A percentile compares a stretch with the other conserved stretches of the same genome.
phyloP scores from a whole-genome alignment of 176 grass and related monocot species.

The Eragrostis curvula region DNA sequence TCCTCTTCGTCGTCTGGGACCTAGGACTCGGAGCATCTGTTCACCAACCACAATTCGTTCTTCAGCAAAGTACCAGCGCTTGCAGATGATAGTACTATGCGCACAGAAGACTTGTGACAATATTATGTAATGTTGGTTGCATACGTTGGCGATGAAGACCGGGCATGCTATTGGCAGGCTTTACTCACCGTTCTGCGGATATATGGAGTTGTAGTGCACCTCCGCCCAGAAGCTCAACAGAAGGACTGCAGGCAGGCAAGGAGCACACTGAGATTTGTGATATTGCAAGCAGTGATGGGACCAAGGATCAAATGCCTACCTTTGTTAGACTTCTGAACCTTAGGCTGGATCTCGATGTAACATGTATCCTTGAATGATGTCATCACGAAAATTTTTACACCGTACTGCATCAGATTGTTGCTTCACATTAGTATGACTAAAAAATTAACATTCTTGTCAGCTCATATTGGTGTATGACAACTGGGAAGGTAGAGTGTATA shows the following conservation, averaged over 20 bases:
- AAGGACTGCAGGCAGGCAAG: slow-evolving; percentile 62
- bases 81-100: neutral
- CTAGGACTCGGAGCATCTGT: slow-evolving; percentile 70
- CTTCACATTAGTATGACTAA: slow-evolving; percentile 42
- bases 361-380: slow-evolving; percentile 99
- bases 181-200: slow-evolving; percentile 85
- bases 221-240: slow-evolving; percentile 99
- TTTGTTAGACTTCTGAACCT: slow-evolving; percentile 93
- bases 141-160: slow-evolving; percentile 39
- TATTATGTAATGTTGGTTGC: slow-evolving; percentile 34
- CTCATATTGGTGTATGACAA: slow-evolving; percentile 23
- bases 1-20: slow-evolving; percentile 70
- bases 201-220: slow-evolving; percentile 99
- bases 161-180: slow-evolving; percentile 32
- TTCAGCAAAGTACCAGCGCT: slow-evolving; percentile 6
- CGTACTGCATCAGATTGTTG: slow-evolving; percentile 75
- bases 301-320: slow-evolving; percentile 52
- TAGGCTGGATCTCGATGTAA: slow-evolving; percentile 98
- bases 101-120: neutral
- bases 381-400: slow-evolving; percentile 93
- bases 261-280: neutral
- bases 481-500: slow-evolving; percentile 29
- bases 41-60: neutral
- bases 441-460: slow-evolving; percentile 31
- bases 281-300: neutral